Percentiles rank a stretch among this genome's conserved stretches.
Conservation (phyloP, 1,284 basidiomycete species). For the Phylloporus gajari region DNA sequence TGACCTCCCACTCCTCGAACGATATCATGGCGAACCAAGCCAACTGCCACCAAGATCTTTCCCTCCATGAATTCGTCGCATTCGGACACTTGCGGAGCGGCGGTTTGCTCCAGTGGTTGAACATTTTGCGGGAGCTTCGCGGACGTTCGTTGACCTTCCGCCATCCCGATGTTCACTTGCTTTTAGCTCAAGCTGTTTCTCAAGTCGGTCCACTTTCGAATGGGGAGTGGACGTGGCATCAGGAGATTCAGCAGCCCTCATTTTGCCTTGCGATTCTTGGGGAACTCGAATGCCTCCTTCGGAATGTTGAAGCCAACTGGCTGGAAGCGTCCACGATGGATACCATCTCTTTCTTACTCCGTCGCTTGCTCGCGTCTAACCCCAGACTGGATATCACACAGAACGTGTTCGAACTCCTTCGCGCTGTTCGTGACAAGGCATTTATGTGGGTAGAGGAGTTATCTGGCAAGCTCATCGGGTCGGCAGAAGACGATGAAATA, state of each 20-base stretch:
- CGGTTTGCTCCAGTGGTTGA: constrained; percentile 1
- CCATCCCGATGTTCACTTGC: neutral
- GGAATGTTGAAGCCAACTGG: constrained; percentile 51
- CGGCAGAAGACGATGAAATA: constrained; percentile 31
- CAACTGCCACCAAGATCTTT: neutral
- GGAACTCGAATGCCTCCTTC: constrained; percentile 16
- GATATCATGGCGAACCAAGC: constrained; percentile 2
- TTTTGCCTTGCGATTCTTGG: constrained; percentile 4
- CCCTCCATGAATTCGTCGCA: constrained; percentile 4
- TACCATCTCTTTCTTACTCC: neutral
- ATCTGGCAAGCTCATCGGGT: neutral
- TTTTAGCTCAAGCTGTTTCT: neutral
- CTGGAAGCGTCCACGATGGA: constrained; percentile 26
- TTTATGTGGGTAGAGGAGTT: neutral
- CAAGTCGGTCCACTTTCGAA: constrained; percentile 1
- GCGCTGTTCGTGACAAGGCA: neutral
- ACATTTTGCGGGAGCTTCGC: constrained; percentile 8
- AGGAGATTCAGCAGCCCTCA: neutral
- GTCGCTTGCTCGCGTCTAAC: neutral
- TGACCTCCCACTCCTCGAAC: neutral
- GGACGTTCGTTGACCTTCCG: constrained; percentile 4
- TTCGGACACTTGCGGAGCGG: constrained; percentile 8
- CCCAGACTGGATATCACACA: neutral
- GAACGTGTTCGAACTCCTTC: neutral
- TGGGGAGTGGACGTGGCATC: neutral